A percentile compares a stretch with the other conserved stretches of the same genome.
phyloP scores from a whole-genome alignment of 192 early-diverging fungal species.

The Obelidium mucronatum region DNA sequence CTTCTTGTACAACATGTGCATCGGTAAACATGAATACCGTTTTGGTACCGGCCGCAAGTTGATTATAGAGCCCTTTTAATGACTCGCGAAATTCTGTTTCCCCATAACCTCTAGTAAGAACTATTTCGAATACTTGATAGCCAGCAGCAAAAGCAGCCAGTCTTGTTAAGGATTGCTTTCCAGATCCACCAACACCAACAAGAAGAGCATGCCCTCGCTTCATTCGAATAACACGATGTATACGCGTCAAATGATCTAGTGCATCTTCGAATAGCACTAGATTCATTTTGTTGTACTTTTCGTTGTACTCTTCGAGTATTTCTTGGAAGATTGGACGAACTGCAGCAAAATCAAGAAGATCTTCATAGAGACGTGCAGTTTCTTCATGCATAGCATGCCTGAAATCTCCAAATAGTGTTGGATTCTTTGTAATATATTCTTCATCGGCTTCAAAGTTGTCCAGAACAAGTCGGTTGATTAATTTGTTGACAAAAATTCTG shows the following conservation, averaged over 20 bases:
- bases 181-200: conserved; percentile 69
- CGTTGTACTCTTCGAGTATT: conserved; percentile 69
- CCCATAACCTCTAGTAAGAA: conserved; percentile 63
- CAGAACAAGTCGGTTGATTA: conserved; percentile 60
- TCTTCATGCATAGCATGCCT: conserved; percentile 67
- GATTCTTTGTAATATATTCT: conserved; percentile 61
- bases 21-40: conserved; percentile 70
- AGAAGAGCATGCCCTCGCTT: conserved; percentile 64
- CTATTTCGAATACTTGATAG: conserved; percentile 64
- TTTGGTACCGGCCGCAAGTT: conserved; percentile 57
- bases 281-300: conserved; percentile 67
- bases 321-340: conserved; percentile 67
- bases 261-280: conserved; percentile 71
- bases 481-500: conserved; percentile 61
- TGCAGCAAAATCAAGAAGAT: conserved; percentile 66
- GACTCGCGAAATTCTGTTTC: conserved; percentile 64
- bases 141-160: conserved; percentile 66
- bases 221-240: conserved; percentile 63
- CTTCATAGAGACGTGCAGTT: conserved; percentile 63
- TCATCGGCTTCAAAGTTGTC: conserved; percentile 67
- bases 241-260: conserved; percentile 62
- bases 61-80: conserved; percentile 58
- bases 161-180: conserved; percentile 64
- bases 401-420: conserved; percentile 67
- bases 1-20: conserved; percentile 69